Base-by-base conservation (phyloP, 2,329 filamentous ascomycete genomes). In the Hypoxylon rubiginosum region DNA sequence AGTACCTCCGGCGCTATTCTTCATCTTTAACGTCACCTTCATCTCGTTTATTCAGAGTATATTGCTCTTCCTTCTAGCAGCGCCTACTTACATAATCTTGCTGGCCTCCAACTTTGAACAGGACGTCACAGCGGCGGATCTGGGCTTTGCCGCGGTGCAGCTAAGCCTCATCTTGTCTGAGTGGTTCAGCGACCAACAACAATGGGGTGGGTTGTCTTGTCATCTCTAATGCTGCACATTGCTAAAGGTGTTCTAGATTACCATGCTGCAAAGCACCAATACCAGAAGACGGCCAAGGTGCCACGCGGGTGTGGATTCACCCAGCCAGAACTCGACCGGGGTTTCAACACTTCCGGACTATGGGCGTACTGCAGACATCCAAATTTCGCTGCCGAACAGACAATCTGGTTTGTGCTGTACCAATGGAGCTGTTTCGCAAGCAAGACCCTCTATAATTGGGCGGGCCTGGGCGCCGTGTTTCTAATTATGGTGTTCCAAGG, bases 361-460 rank as follows among this genome's bases (percentile, higher is more conserved):
- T 99, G 92, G 91, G 91, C 90, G 0, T 94, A 90, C 82, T 95
- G 91, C 72, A 88, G 96, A 49, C 97, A 99, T 78, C 96, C 96
- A 51, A 99, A 99, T 79, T 99, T 98, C 76, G 89, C 92, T 4
- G 93, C 92, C 4, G 96, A 99, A 80, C 96, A 98, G 81, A 84
- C 89, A 30, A 89, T 98, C 73, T 99, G 96, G 96, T 85, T 97
- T 58, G 82, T 89, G 8, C 80, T 98, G 56, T 98, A 98, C 79
- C 88, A 93, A 74, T 99, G 95, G 96, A 89, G 87, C 71, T 95
- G 92, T 79, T 91, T 88, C 76, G 86, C 90, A 58, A 92, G 90
- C 32, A 86, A 89, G 59, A 88, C 85, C 1, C 83, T 90, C 45
- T 90, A 90, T 77, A 95, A 91, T 79, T 99, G 94, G 93, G 90